Evolutionary conservation across 805 yeast genomes (phyloP).

Genomic region (Candida chilensis): DNA sequence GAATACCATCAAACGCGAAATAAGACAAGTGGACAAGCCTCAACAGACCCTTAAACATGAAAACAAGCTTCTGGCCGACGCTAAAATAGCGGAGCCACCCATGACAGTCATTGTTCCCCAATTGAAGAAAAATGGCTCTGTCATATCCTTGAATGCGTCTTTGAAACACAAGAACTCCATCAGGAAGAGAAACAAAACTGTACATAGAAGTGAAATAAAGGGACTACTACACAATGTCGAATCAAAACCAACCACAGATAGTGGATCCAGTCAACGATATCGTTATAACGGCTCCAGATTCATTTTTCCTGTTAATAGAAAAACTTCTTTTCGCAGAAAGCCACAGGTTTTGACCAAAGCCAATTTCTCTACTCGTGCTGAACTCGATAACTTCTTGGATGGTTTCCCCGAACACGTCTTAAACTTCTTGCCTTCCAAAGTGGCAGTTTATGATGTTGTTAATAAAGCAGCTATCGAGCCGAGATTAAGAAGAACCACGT

Average conservation of each 20-base stretch:
- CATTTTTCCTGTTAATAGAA: conserved; percentile 23
- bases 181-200: conserved; percentile 17
- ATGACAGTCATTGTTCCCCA: too few relatives aligned
- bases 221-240: too few relatives aligned
- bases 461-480: too few relatives aligned
- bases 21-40: too few relatives aligned
- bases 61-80: too few relatives aligned
- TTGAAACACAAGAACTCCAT: conserved; percentile 19
- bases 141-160: conserved; percentile 19
- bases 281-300: conserved; percentile 9
- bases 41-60: too few relatives aligned
- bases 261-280: too few relatives aligned
- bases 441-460: not conserved
- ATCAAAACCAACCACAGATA: too few relatives aligned
- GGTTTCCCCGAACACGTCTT: not conserved
- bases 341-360: conserved; percentile 6
- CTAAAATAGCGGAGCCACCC: too few relatives aligned
- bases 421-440: not conserved
- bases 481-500: too few relatives aligned
- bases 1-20: too few relatives aligned
- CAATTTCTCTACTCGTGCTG: conserved; percentile 11
- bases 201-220: conserved; percentile 7
- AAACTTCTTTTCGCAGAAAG: conserved; percentile 16
- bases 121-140: conserved; percentile 18
- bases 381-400: conserved; percentile 11